Conservation (phyloP, 2,329 filamentous ascomycete species). For the Penicillium sp. region DNA sequence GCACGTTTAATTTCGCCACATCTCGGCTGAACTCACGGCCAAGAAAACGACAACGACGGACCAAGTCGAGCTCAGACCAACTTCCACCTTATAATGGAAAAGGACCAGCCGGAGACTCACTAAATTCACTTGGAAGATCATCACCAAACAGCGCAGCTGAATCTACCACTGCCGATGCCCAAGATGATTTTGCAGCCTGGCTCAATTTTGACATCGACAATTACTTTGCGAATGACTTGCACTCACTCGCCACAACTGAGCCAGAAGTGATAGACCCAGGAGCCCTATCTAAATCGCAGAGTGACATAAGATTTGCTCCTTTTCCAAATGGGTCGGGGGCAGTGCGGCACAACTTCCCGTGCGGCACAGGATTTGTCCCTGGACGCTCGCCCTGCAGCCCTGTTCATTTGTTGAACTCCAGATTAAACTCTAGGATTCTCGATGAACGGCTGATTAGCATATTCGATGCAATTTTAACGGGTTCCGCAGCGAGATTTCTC, state of each 20-base stretch:
- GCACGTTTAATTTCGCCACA: constrained; percentile 27
- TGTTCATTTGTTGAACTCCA: constrained; percentile 28
- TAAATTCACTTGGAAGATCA: not conserved
- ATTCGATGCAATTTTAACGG: constrained; percentile 25
- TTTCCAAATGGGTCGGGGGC: not conserved
- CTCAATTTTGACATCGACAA: constrained; percentile 14
- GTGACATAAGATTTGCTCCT: not conserved
- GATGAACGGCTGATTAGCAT: constrained; percentile 23
- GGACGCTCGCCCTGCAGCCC: constrained; percentile 24
- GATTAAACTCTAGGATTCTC: constrained; percentile 20
- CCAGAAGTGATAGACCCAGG: not conserved
- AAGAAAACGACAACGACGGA: constrained; percentile 6
- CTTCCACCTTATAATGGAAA: not conserved
- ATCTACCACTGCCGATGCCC: not conserved
- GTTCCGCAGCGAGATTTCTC: constrained; percentile 22
- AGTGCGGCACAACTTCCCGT: not conserved
- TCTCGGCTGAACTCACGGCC: constrained; percentile 4
- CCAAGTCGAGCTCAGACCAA: not conserved
- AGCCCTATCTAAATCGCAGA: not conserved
- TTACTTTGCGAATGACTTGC: not conserved
- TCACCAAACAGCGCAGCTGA: not conserved
- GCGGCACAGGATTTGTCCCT: not conserved
- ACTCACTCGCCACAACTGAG: not conserved
- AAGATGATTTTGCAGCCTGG: constrained; percentile 14
- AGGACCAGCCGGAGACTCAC: not conserved